Base-by-base conservation (phyloP, 306 rosid species). In the Trichosanthes truncata region DNA sequence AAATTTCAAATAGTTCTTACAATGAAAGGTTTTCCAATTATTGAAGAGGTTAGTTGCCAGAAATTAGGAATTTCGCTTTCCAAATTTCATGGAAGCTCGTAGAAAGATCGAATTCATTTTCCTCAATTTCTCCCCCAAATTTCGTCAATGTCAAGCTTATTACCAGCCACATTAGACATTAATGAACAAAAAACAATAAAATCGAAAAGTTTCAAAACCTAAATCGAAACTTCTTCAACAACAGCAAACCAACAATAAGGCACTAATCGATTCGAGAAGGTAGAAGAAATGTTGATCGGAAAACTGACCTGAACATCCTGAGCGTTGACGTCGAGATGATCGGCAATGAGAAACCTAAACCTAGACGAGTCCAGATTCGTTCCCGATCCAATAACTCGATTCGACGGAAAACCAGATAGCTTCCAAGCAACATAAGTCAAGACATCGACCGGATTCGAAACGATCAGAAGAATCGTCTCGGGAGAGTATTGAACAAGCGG, bases 291-390 rank as follows among this genome's bases (percentile, higher is more conserved):
- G 3, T 26, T 18, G 20, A 63, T 63, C 12, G 6, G 25, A 65
- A 35, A 65, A 83, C 79, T 77, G n/a, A 93, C 98, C 89, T 92
- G 97, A 4, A 92, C 98, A 61, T 94, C 98, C 76, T 94, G 97
- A 79, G 98, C 97, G 11, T 89, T 94, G 29, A 90, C 98, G 59
- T 94, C 95, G 7, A 94, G 97, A 85, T 94, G 97, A 78, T 94
- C 96, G 1, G 98, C 98, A 2, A 94, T 92, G 69, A 91, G 97
- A 81, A 92, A 92, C 26, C 96, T 88, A 26, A 94, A 92, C 68
- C 97, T 84, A 14, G 98, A 94, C 0, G 98, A 94, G 81, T 94
- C 98, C 80, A 94, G 86, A 82, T 94, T 94, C 17, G 98, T 94
- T 21, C 98, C 98, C 0, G 98, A 89, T n/a, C 98, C 98, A 43